Conservation (phyloP, 2,329 filamentous ascomycete species). For the Diaporthe caulivora region DNA sequence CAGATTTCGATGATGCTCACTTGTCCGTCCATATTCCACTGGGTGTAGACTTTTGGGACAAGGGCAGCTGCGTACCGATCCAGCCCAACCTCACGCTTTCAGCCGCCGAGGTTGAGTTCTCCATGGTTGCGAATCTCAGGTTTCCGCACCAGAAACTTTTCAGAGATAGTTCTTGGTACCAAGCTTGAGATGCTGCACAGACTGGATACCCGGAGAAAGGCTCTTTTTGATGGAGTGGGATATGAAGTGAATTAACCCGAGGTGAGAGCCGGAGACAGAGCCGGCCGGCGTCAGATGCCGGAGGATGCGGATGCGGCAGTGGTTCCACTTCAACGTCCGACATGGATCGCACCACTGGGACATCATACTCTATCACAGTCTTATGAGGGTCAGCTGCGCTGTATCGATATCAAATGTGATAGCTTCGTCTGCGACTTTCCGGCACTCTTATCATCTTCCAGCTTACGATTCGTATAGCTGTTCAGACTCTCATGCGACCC, state of each 20-base stretch:
- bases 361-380: background rate
- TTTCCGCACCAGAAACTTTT: no score
- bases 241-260: background rate
- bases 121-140: background rate
- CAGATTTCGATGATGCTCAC: background rate
- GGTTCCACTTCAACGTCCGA: background rate
- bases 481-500: background rate
- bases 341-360: background rate
- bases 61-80: slow-evolving; percentile 12
- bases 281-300: background rate
- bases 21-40: background rate
- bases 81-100: slow-evolving; percentile 18
- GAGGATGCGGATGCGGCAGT: slow-evolving; percentile 18
- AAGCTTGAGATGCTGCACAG: background rate
- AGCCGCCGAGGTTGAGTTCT: background rate
- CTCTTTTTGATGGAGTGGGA: background rate
- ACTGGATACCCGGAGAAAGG: no score
- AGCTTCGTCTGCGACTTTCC: no score
- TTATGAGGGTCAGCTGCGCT: no score
- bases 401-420: no score
- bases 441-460: background rate
- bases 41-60: background rate
- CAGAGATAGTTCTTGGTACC: rapidly evolving
- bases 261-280: background rate
- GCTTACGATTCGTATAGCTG: background rate